Conservation (phyloP, 805 yeast species). For the Barnettozyma salicaria region DNA sequence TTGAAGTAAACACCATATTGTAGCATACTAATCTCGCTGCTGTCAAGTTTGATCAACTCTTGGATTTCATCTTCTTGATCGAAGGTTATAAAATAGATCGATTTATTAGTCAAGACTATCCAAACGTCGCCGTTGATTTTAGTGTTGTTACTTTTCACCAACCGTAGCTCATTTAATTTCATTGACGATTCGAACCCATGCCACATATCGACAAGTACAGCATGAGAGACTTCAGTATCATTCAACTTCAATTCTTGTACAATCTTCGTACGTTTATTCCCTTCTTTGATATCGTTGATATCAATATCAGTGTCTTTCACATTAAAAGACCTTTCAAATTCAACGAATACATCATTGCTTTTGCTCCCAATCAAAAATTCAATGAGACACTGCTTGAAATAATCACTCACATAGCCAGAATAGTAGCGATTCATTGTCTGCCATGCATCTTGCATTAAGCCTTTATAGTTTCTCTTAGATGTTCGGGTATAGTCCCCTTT, state of each 20-base stretch:
- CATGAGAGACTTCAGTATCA: constrained; percentile 15
- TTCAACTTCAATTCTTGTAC: constrained; percentile 13
- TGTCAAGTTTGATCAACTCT: constrained; percentile 16
- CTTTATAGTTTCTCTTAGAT: constrained; percentile 35
- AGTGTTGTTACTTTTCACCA: constrained; percentile 3
- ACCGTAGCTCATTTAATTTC: constrained; percentile 16
- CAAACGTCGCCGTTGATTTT: constrained; percentile 12
- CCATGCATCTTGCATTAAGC: constrained; percentile 38
- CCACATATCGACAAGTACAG: constrained; percentile 25
- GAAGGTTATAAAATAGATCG: constrained; percentile 20
- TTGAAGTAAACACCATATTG: constrained; percentile 29
- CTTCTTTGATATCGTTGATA: constrained; percentile 19
- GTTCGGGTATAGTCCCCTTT: constrained; percentile 44
- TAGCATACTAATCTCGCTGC: constrained; percentile 19
- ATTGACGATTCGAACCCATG: constrained; percentile 22
- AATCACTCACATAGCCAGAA: constrained; percentile 39
- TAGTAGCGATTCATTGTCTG: constrained; percentile 38
- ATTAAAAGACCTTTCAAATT: constrained; percentile 34
- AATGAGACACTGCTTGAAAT: constrained; percentile 37
- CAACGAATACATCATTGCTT: constrained; percentile 32
- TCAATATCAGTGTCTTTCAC: constrained; percentile 19
- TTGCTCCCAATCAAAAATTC: constrained; percentile 37
- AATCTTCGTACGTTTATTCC: constrained; percentile 22
- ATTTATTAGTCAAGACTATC: constrained; percentile 20
- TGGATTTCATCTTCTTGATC: constrained; percentile 16